phyloP scores from a whole-genome alignment of 139 green algal genomes.

The Deuterostichococcus epilithicus region DNA sequence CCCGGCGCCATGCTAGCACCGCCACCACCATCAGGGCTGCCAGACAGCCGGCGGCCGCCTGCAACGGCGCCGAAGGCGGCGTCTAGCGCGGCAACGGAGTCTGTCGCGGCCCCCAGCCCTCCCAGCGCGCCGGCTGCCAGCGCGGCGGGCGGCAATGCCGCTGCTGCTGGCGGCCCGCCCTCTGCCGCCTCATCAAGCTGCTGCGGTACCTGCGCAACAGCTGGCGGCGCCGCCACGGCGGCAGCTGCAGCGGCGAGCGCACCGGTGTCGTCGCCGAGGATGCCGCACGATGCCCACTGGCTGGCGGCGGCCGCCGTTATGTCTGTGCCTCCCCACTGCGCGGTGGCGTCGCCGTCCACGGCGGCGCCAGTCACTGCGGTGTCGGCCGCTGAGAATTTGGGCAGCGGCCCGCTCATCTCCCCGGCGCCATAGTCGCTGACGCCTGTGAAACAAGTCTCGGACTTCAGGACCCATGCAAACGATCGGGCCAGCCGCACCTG shows the following conservation, averaged over 20 bases:
- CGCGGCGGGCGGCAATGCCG: not conserved
- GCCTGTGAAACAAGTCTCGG: too few species aligned
- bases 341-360: not conserved
- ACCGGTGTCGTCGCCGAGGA: not conserved
- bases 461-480: too few species aligned
- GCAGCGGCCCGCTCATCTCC: not conserved
- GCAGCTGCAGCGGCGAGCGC: too few species aligned
- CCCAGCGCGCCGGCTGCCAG: not conserved
- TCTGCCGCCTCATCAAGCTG: too few species aligned
- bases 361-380: not conserved
- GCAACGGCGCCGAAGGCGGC: not conserved
- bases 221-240: too few species aligned
- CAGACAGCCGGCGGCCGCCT: not conserved
- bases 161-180: not conserved
- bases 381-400: not conserved
- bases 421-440: not conserved
- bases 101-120: not conserved
- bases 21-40: not conserved
- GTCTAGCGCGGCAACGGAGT: not conserved
- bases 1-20: constrained; percentile 9
- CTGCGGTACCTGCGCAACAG: too few species aligned
- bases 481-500: too few species aligned
- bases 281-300: not conserved
- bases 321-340: too few species aligned
- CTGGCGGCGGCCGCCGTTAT: not conserved